Percentiles rank a stretch among this genome's conserved stretches.
Conservation (phyloP, 2,329 filamentous ascomycete species). For the Aureobasidium sp. region DNA sequence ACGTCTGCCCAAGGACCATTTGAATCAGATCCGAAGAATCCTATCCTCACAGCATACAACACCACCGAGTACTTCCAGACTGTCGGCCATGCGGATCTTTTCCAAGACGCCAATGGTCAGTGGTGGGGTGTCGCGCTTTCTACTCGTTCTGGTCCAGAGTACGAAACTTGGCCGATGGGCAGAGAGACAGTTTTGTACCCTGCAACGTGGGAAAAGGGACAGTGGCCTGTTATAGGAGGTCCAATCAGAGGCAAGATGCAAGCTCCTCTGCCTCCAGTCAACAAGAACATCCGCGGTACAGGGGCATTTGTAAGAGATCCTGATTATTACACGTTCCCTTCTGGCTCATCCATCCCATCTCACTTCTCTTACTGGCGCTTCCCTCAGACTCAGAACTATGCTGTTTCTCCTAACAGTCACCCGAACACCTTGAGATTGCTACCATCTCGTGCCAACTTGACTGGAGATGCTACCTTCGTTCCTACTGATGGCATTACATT, state of each 20-base stretch:
- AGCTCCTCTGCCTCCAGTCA: conserved; percentile 32
- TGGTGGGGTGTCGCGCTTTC: conserved; percentile 47
- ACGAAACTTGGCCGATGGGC: conserved; percentile 43
- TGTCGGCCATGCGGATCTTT: conserved; percentile 49
- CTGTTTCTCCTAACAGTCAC: conserved; percentile 35
- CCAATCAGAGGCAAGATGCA: conserved; percentile 38
- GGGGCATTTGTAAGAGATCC: conserved; percentile 36
- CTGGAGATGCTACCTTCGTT: conserved; percentile 24
- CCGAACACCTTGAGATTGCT: conserved; percentile 38
- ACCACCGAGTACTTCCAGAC: conserved; percentile 36
- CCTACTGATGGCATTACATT: conserved; percentile 45
- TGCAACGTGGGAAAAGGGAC: conserved; percentile 40
- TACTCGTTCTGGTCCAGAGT: conserved; percentile 37
- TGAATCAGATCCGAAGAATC: conserved; percentile 19
- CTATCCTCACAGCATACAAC: conserved; percentile 20
- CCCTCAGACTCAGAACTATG: conserved; percentile 38
- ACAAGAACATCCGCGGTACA: conserved; percentile 28
- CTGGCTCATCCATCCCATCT: conserved; percentile 37
- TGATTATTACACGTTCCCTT: conserved; percentile 41
- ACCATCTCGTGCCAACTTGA: conserved; percentile 46
- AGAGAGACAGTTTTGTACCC: conserved; percentile 44
- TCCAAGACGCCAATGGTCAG: conserved; percentile 41
- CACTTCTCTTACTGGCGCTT: conserved; percentile 52
- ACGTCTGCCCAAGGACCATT: conserved; percentile 23
- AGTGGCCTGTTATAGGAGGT: conserved; percentile 27